phyloP scores from a whole-genome alignment of 1,284 basidiomycete genomes.

The Schizophyllum amplum region DNA sequence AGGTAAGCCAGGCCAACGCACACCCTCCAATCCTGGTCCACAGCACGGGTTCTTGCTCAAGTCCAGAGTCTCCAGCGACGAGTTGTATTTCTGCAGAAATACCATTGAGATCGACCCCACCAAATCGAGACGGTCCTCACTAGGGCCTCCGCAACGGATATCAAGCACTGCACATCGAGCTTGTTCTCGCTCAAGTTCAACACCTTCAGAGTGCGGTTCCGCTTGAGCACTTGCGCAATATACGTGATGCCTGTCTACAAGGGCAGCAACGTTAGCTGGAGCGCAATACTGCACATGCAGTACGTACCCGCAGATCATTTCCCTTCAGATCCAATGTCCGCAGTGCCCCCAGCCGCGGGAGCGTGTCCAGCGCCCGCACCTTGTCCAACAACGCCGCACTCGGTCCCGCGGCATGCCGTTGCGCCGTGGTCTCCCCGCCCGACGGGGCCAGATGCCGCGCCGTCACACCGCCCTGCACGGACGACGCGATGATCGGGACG shows the following conservation, averaged over 20 bases:
- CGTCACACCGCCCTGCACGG: conserved; percentile 71
- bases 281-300: conserved; percentile 1
- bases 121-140: conserved; percentile 33
- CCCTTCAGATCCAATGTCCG: conserved; percentile 86
- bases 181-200: conserved; percentile 93
- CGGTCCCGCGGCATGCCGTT: conserved; percentile 43
- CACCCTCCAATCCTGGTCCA: conserved; percentile 81
- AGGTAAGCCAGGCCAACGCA: conserved; percentile 36
- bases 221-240: conserved; percentile 90
- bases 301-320: conserved; percentile 81
- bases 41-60: conserved; percentile 90
- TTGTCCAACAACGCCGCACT: conserved; percentile 72
- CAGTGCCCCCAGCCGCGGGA: conserved; percentile 80
- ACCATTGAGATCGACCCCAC: background rate
- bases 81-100: conserved; percentile 79
- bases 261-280: conserved; percentile 7
- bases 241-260: conserved; percentile 75
- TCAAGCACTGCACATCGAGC: conserved; percentile 77
- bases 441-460: conserved; percentile 44
- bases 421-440: conserved; percentile 4
- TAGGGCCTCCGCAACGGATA: conserved; percentile 82
- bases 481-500: conserved; percentile 68
- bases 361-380: conserved; percentile 74
- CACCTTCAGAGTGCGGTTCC: conserved; percentile 91
- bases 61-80: conserved; percentile 89